Evolutionary conservation across 108 stramenopile species (phyloP), one percentile per base, ranked within the genome.

Genomic region (Skeletonema costatum): DNA sequence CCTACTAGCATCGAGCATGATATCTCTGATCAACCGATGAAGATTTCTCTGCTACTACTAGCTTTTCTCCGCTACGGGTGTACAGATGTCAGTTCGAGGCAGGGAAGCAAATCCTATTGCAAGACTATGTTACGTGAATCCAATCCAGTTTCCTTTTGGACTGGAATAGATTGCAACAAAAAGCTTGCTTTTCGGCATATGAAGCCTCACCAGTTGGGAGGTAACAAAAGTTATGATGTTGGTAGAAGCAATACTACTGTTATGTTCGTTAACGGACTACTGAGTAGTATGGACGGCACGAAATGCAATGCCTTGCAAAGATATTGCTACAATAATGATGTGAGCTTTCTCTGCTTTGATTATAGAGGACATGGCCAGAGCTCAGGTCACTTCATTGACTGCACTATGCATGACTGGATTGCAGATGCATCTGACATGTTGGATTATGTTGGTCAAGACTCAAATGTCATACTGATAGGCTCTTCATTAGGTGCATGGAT

Each of bases 401-500:
- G 53, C 25, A 56, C 53, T 1, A 25, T 56, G 53, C 53, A 56
- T 56, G 53, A 56, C 25, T 56, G 53, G 53, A 5, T 56, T 56
- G 53, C 21, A 56, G 53, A 56, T 56, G 25, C 53, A 56, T 56
- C 21, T 56, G 53, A 56, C 4, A 56, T 56, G 53, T n/a, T 56
- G 25, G 25, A 56, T 29, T 6, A 56, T 25, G 6, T 25, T 0
- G 7, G 25, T n/a, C 53, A 56, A 56, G 21, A 29, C 7, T 11
- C 53, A 56, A 21, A 56, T 25, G 9, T 56, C 21, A 56, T 56
- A 56, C 25, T 56, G 53, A 11, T 56, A 56, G 53, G 53, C 9
- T 56, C 53, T 56, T 56, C 53, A 56, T 56, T 56, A 25, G 53
- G 53, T 56, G 53, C 25, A 56, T 56, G 53, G 21, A 56, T 56